Evolutionary conservation across 208 protist species (phyloP), one percentile per base, ranked within the genome.

Genomic region (Vickermania spadyakhi): DNA sequence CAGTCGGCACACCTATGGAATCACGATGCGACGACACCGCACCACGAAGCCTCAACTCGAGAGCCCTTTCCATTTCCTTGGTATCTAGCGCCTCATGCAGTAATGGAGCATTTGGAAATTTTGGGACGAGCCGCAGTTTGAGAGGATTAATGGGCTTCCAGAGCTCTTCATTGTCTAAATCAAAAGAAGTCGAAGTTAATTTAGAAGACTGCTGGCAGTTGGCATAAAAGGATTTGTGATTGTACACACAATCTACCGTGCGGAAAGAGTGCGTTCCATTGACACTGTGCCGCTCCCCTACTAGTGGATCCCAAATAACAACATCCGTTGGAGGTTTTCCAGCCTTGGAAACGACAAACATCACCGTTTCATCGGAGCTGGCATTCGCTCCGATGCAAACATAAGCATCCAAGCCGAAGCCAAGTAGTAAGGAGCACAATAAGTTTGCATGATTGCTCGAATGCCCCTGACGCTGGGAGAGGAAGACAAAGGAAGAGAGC

Each of bases 121-220:
- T 84, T 0, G 82, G 82, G 2, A 97, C 74, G 57, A 96, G 78
- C 11, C 83, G 76, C 28, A 97, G 66, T 58, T 97, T 97, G 60
- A 96, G 56, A 22, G 86, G 79, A 36, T 91, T 95, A 30, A 97
- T 70, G 31, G 77, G 76, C 59, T 93, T 96, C 90, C 92, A 97
- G n/a, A 79, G 52, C 59, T 84, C 72, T 45, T 95, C 88, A 63
- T 97, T 94, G 53, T 89, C 81, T 36, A 91, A 64, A 56, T 96
- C 89, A 66, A 96, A 96, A 1, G 77, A 82, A 22, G 54, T 66
- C n/a, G 70, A 68, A 26, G 58, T 52, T 21, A 91, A 63, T 55
- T 31, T 61, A 58, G 80, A 86, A 21, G 77, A 80, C 14, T 64
- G 63, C 57, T 96, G 89, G 62, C 79, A 76, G 60, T 96, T 96